Evolutionary conservation across 2,329 filamentous ascomycete species (phyloP), one percentile per base, ranked within the genome.

Genomic region (Aureobasidium sp.): DNA sequence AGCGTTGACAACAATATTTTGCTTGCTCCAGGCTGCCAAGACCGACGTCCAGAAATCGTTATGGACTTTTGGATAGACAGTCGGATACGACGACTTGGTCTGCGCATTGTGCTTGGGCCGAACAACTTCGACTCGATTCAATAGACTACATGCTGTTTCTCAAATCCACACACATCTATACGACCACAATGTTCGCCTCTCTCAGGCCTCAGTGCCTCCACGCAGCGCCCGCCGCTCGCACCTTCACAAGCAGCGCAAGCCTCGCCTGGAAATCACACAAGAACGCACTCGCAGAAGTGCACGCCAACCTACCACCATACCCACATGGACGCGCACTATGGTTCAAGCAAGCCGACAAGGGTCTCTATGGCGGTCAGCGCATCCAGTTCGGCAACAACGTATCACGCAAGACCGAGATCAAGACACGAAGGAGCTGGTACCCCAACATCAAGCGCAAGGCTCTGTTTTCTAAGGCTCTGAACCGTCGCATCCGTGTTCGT

Each of bases 381-480:
- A 88, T 92, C 71, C 88, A 86, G 55, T 91, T 88, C 75, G 90
- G 90, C 72, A 91, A 93, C 82, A 88, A 84, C 67, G 85, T 93
- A 55, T 85, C 85, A 48, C 78, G 82, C 67, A 81, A 85, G 68
- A 82, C 86, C 70, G 82, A 86, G 71, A 82, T 83, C 70, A 92
- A 91, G 77, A 86, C 86, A 57, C 83, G 86, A 50, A 84, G 89
- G 62, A 77, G 80, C 67, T 94, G 90, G 90, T 81, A 85, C 57
- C 89, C 88, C 64, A 94, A 94, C 74, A 81, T 90, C 45, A 73
- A 81, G 30, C 80, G 79, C 61, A 89, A 89, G 76, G 80, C 81
- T 34, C 81, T 94, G 62, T 90, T 81, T 77, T 85, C 84, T 29
- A 79, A 81, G 9, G 77, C 83, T 0, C 76, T 94, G 62, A 78